These are phyloP conservation scores for Cephaloascus albidus DNA, from an alignment of 805 yeast genomes.

Conservation along the genomic window DNA sequence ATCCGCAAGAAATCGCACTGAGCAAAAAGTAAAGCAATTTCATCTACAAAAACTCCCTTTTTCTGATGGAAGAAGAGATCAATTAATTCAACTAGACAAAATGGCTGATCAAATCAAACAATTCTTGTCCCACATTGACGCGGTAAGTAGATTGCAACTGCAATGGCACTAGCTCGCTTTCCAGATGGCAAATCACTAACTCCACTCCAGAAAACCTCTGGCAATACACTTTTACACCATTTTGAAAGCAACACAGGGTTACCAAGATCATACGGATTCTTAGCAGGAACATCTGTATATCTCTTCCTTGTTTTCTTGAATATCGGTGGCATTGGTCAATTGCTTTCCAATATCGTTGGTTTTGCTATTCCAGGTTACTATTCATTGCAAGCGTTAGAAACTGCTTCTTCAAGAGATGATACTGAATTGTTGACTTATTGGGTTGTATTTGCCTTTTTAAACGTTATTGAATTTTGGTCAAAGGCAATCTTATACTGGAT, in stretches of 20 bases:
- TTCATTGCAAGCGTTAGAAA: conserved; percentile 77
- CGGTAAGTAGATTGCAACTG: conserved; percentile 21
- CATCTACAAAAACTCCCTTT: background rate
- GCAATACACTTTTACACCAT: conserved; percentile 19
- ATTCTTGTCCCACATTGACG: conserved; percentile 36
- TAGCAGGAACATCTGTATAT: conserved; percentile 58
- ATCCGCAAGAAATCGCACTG: too few species aligned
- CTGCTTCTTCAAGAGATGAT: conserved; percentile 65
- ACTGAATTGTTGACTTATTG: conserved; percentile 88
- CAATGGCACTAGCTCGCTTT: background rate
- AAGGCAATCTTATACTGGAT: conserved; percentile 87
- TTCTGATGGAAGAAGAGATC: background rate
- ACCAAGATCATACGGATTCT: conserved; percentile 82
- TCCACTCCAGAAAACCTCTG: conserved; percentile 17
- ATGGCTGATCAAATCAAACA: conserved; percentile 35
- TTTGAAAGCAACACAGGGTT: conserved; percentile 35
- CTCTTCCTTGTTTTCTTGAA: conserved; percentile 76
- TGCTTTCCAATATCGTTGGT: conserved; percentile 87
- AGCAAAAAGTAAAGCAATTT: background rate
- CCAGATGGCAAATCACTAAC: background rate
- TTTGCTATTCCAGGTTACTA: conserved; percentile 85
- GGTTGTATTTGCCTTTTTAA: conserved; percentile 94
- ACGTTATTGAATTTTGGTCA: conserved; percentile 93
- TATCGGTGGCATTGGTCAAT: conserved; percentile 91
- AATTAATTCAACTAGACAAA: conserved; percentile 23